A percentile compares a stretch with the other conserved stretches of the same genome.
These are phyloP conservation scores for Pachysolen tannophilus DNA, from an alignment of 805 yeast genomes.

Conservation along the genomic window DNA sequence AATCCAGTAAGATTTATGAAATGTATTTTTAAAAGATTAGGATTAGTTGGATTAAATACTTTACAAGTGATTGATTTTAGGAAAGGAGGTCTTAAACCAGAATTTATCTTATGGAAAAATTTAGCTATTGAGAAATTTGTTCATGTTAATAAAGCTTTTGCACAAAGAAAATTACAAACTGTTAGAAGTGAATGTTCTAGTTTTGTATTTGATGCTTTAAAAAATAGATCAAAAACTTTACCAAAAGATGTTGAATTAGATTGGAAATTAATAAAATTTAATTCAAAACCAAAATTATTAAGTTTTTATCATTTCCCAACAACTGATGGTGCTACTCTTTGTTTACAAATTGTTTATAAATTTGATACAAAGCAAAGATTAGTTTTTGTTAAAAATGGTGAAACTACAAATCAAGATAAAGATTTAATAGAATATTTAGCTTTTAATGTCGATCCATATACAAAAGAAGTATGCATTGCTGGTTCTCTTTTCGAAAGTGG, in stretches of 20 bases:
- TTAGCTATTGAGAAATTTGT: constrained; percentile 72
- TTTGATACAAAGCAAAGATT: constrained; percentile 58
- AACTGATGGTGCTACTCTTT: constrained; percentile 27
- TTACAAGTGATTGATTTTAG: constrained; percentile 39
- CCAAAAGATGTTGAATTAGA: constrained; percentile 54
- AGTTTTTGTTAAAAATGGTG: constrained; percentile 36
- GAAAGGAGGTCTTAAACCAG: constrained; percentile 47
- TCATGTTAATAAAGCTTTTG: constrained; percentile 76
- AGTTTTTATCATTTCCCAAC: constrained; percentile 50
- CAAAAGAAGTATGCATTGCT: constrained; percentile 49
- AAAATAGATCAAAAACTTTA: constrained; percentile 39
- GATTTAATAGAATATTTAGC: constrained; percentile 55
- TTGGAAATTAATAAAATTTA: constrained; percentile 74
- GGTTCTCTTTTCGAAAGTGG: constrained; percentile 61
- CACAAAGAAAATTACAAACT: constrained; percentile 41
- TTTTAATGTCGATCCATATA: constrained; percentile 52
- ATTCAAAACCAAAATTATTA: constrained; percentile 62
- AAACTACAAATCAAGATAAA: constrained; percentile 31
- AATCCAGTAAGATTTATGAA: constrained; percentile 35
- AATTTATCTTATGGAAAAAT: constrained; percentile 76
- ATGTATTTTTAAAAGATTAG: constrained; percentile 53
- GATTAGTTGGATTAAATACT: constrained; percentile 61
- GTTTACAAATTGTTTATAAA: constrained; percentile 47
- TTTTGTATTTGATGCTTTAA: constrained; percentile 57
- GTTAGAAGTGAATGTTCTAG: constrained; percentile 40